Evolutionary conservation across 495 filamentous ascomycete genomes (phyloP).

Genomic region (Penicillium pancosmium): DNA sequence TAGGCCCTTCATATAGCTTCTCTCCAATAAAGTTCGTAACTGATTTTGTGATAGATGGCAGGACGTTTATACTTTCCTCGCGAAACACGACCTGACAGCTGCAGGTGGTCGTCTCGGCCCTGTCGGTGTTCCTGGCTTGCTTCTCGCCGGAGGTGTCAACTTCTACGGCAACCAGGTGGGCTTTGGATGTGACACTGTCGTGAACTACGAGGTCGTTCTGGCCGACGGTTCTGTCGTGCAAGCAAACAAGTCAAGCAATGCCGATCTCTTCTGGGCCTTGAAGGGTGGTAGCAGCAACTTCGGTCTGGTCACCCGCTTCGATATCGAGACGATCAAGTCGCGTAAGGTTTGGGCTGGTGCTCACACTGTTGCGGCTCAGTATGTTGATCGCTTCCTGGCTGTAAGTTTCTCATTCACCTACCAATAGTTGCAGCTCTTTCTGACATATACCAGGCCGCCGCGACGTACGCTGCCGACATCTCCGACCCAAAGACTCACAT

Average conservation of each 20-base stretch:
- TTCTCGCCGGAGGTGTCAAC: slow-evolving; percentile 57
- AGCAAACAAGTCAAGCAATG: slow-evolving; percentile 51
- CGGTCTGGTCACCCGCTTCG: slow-evolving; percentile 55
- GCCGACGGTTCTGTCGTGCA: slow-evolving; percentile 58
- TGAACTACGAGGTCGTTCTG: slow-evolving; percentile 61
- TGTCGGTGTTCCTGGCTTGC: slow-evolving; percentile 52
- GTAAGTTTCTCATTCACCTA: slow-evolving; percentile 15
- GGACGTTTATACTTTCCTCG: slow-evolving; percentile 55
- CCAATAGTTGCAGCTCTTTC: background rate
- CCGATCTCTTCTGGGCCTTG: slow-evolving; percentile 64
- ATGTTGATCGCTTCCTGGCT: slow-evolving; percentile 34
- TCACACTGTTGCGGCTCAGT: slow-evolving; percentile 32
- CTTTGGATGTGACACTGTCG: slow-evolving; percentile 53
- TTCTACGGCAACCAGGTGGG: slow-evolving; percentile 51
- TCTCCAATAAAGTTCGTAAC: background rate
- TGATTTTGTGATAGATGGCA: slow-evolving; percentile 45
- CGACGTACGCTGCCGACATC: slow-evolving; percentile 34
- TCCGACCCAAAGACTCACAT: slow-evolving; percentile 38
- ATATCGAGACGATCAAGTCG: slow-evolving; percentile 51
- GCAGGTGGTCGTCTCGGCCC: slow-evolving; percentile 57
- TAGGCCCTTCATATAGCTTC: slow-evolving; percentile 10
- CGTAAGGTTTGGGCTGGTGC: slow-evolving; percentile 50
- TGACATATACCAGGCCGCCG: slow-evolving; percentile 25
- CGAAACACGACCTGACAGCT: slow-evolving; percentile 44
- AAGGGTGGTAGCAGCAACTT: slow-evolving; percentile 59